Base-by-base conservation (phyloP, 2,329 filamentous ascomycete genomes). In the Arthroderma sp. region DNA sequence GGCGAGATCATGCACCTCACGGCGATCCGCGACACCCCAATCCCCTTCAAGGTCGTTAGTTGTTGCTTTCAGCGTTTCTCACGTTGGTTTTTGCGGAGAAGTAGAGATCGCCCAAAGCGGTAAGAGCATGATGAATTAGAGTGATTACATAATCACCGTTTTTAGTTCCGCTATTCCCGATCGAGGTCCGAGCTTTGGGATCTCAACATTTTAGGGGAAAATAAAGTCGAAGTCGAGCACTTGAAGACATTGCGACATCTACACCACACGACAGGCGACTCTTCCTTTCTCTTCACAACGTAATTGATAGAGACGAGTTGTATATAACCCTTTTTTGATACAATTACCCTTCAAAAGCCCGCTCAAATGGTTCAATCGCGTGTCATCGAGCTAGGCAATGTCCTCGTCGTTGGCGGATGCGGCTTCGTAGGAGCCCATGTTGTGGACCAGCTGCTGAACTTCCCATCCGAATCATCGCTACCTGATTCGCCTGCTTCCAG, bases 391-490 rank as follows among this genome's bases (percentile, higher is more conserved):
- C 76, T 90, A 55, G 86, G 86, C 68, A 82, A 79, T 62, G 85
- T 90, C 66, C 78, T 91, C 64, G 84, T 93, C 63, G 83, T 91
- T 64, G 88, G 88, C 66, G 88, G 88, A 68, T 91, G 88, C 69
- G 88, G 88, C 63, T 91, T 93, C 73, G 79, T 93, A 15, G 88
- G 88, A 69, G 85, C 87, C 73, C 86, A 91, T 74, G 85, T 91
- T 64, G 85, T 91, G 68, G 81, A 84, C 71, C 79, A 87, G 67
- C 79, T 88, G 58, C 77, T 87, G 65, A 79, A 81, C 66, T 79
- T 81, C 70, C 82, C 74, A 51, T 75, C 74, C 11, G 74, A 77
- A 60, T 59, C 62, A 44, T 52, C 59, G 8, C 44, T 49, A 4
- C 28, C 33, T 49, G 49, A 41, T 8, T 15, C 19, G 17, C 54